Conservation (phyloP, 2,329 filamentous ascomycete species). For the Penicillium brasilianum region DNA sequence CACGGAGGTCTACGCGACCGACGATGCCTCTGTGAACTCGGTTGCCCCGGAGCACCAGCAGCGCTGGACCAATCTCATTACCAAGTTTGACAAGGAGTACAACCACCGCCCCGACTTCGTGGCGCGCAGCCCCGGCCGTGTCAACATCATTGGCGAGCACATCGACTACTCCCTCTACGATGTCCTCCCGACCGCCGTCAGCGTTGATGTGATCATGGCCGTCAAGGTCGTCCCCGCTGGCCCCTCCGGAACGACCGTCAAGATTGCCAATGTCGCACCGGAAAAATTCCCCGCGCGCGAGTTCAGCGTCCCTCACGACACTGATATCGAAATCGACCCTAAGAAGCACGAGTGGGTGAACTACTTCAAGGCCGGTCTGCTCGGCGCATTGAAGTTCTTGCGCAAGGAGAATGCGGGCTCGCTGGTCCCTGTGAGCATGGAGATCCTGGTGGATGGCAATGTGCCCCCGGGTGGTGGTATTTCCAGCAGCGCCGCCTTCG, state of each 20-base stretch:
- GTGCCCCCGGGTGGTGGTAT: conserved; percentile 91
- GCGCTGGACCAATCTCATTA: conserved; percentile 76
- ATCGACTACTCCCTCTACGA: conserved; percentile 98
- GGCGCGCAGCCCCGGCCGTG: conserved; percentile 86
- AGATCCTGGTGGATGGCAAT: conserved; percentile 86
- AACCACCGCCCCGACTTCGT: conserved; percentile 77
- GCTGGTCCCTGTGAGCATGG: conserved; percentile 76
- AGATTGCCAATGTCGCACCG: conserved; percentile 78
- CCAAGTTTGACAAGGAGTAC: conserved; percentile 73
- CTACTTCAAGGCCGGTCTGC: conserved; percentile 93
- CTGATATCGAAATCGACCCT: conserved; percentile 78
- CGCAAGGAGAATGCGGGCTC: conserved; percentile 65
- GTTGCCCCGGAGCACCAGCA: conserved; percentile 69
- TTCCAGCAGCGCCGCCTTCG: conserved; percentile 91
- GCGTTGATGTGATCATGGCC: conserved; percentile 86
- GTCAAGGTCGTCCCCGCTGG: conserved; percentile 60
- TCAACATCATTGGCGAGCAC: conserved; percentile 99
- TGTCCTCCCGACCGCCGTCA: conserved; percentile 93
- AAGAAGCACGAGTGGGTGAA: conserved; percentile 93
- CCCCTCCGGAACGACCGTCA: conserved; percentile 65
- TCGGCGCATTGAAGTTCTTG: conserved; percentile 79
- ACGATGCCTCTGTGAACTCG: conserved; percentile 75
- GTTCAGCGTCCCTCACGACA: conserved; percentile 70
- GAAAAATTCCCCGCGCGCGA: conserved; percentile 76
- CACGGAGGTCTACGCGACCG: conserved; percentile 79